phyloP scores from a whole-genome alignment of 2,329 filamentous ascomycete genomes.

The Microthyrium microscopicum region DNA sequence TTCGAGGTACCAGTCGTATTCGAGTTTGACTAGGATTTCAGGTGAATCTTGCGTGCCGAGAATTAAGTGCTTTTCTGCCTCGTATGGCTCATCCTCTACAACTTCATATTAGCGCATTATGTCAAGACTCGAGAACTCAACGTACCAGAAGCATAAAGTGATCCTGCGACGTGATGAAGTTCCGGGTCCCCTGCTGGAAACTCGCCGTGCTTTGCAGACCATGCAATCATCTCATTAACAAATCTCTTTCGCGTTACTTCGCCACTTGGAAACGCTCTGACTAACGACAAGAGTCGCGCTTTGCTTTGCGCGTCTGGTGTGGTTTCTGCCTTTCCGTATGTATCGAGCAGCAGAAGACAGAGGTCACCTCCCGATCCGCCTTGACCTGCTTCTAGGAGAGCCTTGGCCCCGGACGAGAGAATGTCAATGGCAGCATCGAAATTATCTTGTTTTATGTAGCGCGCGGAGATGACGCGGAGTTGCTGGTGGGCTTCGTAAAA shows the following conservation, averaged over 20 bases:
- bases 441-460: constrained; percentile 78
- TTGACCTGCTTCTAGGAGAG: constrained; percentile 81
- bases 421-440: constrained; percentile 77
- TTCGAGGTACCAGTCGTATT: constrained; percentile 86
- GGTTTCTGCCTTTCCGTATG: constrained; percentile 75
- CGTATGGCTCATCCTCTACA: constrained; percentile 72
- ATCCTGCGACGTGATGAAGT: constrained; percentile 80
- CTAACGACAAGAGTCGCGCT: constrained; percentile 56
- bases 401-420: constrained; percentile 65
- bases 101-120: constrained; percentile 7
- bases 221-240: constrained; percentile 69
- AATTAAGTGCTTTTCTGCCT: constrained; percentile 78
- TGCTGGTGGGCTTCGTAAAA: constrained; percentile 99
- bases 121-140: constrained; percentile 1
- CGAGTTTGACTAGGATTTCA: constrained; percentile 61
- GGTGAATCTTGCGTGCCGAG: constrained; percentile 82
- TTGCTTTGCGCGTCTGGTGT: constrained; percentile 59
- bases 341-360: constrained; percentile 72
- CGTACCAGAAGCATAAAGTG: constrained; percentile 64
- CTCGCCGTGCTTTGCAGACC: constrained; percentile 74
- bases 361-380: constrained; percentile 86
- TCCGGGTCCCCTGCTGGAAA: constrained; percentile 87
- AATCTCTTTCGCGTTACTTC: constrained; percentile 92
- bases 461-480: constrained; percentile 83
- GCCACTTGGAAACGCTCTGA: constrained; percentile 62